Conservation (phyloP, 2,329 filamentous ascomycete species). For the Ceratocystis huliohia region DNA sequence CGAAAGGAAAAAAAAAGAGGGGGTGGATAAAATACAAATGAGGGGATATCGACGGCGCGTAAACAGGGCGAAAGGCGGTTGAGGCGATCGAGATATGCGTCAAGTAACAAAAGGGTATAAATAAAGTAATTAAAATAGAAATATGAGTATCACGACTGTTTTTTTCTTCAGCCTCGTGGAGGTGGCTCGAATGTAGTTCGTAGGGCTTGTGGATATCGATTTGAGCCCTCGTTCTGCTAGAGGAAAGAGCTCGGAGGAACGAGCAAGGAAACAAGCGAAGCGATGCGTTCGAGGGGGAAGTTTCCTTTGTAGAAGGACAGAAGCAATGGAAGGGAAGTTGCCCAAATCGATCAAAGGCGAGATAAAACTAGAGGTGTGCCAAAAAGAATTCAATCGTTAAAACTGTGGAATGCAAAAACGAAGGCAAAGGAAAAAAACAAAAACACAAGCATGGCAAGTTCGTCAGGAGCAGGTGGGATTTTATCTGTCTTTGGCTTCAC, state of each 20-base stretch:
- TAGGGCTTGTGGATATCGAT: background rate
- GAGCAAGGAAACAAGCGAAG: background rate
- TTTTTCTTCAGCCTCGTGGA: background rate
- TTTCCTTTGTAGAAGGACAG: background rate
- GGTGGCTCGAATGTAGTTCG: background rate
- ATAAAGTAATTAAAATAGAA: background rate
- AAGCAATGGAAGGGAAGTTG: slow-evolving; percentile 7
- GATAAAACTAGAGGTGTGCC: background rate
- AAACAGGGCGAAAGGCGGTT: background rate
- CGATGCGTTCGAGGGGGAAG: slow-evolving; percentile 1
- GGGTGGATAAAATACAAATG: slow-evolving; percentile 5
- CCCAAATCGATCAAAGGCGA: background rate
- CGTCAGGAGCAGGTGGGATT: background rate
- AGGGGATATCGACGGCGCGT: background rate
- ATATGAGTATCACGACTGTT: background rate
- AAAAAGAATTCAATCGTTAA: background rate
- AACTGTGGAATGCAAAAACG: background rate
- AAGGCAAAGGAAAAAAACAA: background rate
- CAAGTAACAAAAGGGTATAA: background rate
- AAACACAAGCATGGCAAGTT: background rate
- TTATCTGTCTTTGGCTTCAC: slow-evolving; percentile 6
- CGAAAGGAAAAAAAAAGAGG: slow-evolving; percentile 9
- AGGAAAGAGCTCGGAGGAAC: slow-evolving; percentile 2
- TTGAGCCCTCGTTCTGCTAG: background rate
- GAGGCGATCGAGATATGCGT: background rate